These are phyloP conservation scores for Hypoxylon sp. DNA, from an alignment of 2,329 filamentous ascomycete genomes.

Conservation along the genomic window DNA sequence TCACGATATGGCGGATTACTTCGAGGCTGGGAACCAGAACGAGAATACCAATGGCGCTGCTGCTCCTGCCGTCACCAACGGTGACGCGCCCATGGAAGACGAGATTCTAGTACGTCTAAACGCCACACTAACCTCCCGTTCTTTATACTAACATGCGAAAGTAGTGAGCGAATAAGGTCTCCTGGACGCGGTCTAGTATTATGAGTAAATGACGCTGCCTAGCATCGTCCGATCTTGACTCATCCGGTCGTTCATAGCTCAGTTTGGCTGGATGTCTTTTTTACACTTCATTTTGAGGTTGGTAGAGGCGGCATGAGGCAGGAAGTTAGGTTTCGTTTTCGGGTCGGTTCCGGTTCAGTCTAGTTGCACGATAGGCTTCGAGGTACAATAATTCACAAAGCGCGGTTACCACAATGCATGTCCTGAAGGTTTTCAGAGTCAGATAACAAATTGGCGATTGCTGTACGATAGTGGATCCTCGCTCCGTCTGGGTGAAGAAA, in stretches of 20 bases:
- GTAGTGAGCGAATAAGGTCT: slow-evolving; percentile 30
- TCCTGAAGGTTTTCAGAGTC: not conserved
- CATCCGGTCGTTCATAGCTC: slow-evolving; percentile 9
- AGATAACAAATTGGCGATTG: not conserved
- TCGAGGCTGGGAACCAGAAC: slow-evolving; percentile 64
- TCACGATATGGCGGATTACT: slow-evolving; percentile 98
- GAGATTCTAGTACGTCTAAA: slow-evolving; percentile 60
- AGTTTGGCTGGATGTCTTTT: slow-evolving; percentile 10
- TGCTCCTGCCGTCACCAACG: slow-evolving; percentile 60
- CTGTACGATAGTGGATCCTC: not conserved
- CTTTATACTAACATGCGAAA: slow-evolving; percentile 13
- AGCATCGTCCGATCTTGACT: slow-evolving; percentile 12
- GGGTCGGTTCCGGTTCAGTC: slow-evolving; percentile 14
- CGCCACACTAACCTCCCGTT: not conserved
- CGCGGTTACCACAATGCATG: slow-evolving; percentile 6
- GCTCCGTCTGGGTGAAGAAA: not conserved
- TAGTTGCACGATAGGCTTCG: slow-evolving; percentile 24
- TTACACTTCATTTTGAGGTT: slow-evolving; percentile 9
- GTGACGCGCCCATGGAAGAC: slow-evolving; percentile 74
- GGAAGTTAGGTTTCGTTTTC: slow-evolving; percentile 21
- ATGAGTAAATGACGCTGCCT: not conserved
- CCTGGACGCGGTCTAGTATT: not conserved
- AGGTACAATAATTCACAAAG: slow-evolving; percentile 28
- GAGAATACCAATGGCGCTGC: slow-evolving; percentile 61
- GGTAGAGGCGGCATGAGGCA: slow-evolving; percentile 16